A percentile compares a stretch with the other conserved stretches of the same genome.
Conservation (phyloP, 139 green algal species). For the Protoeuglena noctilucae region DNA sequence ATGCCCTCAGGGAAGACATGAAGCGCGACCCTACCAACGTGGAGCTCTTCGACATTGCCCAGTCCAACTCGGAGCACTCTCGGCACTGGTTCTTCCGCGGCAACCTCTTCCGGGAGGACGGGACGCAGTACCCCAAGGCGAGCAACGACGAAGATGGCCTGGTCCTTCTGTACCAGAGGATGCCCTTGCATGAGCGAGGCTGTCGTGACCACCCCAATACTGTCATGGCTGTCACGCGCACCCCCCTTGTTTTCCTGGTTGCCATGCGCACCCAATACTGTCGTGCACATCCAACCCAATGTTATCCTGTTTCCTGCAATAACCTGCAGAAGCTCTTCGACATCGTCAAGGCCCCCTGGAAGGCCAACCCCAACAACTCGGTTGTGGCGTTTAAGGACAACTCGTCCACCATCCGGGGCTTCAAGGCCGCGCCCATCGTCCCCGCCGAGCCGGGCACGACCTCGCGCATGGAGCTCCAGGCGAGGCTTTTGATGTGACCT, state of each 20-base stretch:
- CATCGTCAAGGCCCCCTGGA: constrained; percentile 60
- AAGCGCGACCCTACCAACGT: constrained; percentile 92
- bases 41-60: constrained; percentile 98
- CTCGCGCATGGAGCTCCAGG: constrained; percentile 33
- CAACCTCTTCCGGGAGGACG: constrained; percentile 76
- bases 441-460: constrained; percentile 52
- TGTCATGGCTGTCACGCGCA: no score
- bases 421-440: constrained; percentile 50
- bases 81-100: constrained; percentile 88
- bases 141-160: no score
- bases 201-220: no score
- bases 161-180: no score
- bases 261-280: no score
- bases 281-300: no score
- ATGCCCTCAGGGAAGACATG: constrained; percentile 70
- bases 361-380: constrained; percentile 73
- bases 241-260: no score
- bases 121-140: constrained; percentile 26
- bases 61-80: constrained; percentile 77
- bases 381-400: constrained; percentile 99
- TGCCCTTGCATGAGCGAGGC: no score
- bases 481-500: no score
- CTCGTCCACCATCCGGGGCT: constrained; percentile 77
- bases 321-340: no score
- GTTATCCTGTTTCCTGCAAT: no score